phyloP scores from a whole-genome alignment of 192 early-diverging fungal species.

The Rhizophagus sp. region DNA sequence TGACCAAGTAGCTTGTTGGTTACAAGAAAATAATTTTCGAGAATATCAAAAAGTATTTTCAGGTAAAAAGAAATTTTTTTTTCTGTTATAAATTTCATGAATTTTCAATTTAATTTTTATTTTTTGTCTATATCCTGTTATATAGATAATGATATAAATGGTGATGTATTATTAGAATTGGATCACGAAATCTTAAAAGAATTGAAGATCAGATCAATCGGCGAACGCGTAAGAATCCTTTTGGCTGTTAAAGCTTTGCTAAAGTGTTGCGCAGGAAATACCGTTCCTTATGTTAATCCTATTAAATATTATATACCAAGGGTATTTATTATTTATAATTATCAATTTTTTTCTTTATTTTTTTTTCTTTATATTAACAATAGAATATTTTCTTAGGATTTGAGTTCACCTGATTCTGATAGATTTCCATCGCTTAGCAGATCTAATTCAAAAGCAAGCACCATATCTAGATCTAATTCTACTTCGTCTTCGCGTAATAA shows the following conservation, averaged over 20 bases:
- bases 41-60: constrained; percentile 51
- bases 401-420: constrained; percentile 7
- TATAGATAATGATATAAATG: constrained; percentile 76
- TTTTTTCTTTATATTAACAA: neutral
- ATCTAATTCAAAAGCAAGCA: constrained; percentile 6
- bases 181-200: constrained; percentile 81
- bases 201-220: constrained; percentile 77
- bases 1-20: constrained; percentile 52
- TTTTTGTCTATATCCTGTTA: neutral
- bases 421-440: constrained; percentile 11
- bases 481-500: too few relatives aligned
- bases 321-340: neutral
- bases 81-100: too few relatives aligned
- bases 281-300: neutral
- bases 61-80: constrained; percentile 21
- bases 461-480: too few relatives aligned
- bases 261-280: constrained; percentile 52
- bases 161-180: constrained; percentile 81
- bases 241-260: constrained; percentile 73
- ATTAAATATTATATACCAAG: too few relatives aligned
- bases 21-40: constrained; percentile 52
- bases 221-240: constrained; percentile 82
- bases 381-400: neutral
- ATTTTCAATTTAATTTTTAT: neutral
- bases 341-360: neutral